Conservation (phyloP, 495 filamentous ascomycete genomes). For the Ramalina intermedia region DNA sequence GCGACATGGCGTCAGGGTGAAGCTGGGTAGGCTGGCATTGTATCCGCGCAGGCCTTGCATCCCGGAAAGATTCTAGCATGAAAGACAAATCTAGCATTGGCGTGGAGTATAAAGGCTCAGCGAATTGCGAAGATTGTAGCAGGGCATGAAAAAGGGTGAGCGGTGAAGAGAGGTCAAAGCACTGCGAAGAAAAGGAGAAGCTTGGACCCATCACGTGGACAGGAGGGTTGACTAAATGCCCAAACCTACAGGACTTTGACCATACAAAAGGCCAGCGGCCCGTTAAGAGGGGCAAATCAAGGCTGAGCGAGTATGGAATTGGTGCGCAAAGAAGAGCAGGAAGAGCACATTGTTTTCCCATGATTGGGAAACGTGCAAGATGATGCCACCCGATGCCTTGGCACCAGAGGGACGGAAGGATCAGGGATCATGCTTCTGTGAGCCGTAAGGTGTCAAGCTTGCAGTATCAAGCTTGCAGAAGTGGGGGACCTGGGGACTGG, state of each 20-base stretch:
- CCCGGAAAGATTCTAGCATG: constrained; percentile 6
- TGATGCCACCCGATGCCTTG: background rate
- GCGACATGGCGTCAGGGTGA: constrained; percentile 8
- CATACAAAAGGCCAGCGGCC: background rate
- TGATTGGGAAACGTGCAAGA: background rate
- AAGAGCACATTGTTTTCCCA: background rate
- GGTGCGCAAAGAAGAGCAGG: constrained; percentile 9
- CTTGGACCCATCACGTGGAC: constrained; percentile 5
- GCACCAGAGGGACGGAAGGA: background rate
- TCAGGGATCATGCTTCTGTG: background rate
- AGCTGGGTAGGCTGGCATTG: constrained; percentile 4
- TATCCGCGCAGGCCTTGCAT: constrained; percentile 15
- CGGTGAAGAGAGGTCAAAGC: constrained; percentile 16
- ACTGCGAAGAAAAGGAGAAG: constrained; percentile 8
- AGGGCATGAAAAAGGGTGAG: constrained; percentile 4
- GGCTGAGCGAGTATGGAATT: constrained; percentile 4
- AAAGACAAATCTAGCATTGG: constrained; percentile 10
- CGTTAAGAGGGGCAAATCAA: background rate
- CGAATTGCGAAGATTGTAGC: constrained; percentile 11
- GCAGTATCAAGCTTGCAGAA: background rate
- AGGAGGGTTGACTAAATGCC: too few species aligned
- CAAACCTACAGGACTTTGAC: background rate
- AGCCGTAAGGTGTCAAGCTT: background rate
- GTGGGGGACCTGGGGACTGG: background rate
- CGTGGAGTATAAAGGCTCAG: constrained; percentile 12